Base-by-base conservation (phyloP, 1,139 yeast genomes). In the Nakaseomyces nivariensis region DNA sequence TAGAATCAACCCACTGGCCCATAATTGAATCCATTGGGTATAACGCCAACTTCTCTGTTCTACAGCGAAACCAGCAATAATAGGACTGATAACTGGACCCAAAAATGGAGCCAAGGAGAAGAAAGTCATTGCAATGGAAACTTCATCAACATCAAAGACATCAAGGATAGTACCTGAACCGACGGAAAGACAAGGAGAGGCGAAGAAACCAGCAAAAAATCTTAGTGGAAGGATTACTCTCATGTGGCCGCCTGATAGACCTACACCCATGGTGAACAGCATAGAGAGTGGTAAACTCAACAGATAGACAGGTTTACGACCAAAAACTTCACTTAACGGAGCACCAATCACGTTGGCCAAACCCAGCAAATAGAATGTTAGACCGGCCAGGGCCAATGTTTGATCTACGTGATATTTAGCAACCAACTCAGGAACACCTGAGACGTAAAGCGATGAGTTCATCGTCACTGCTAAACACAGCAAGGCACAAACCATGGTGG, bases 121-220 rank as follows among this genome's bases (percentile, higher is more conserved):
- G 49, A 77, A 72, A 1, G 87, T 79, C 78, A 85, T 77, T 22
- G 92, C 90, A 17, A 81, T 59, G 13, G 86, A 84, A 61, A 79
- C 69, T 60, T 79, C 79, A 44, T 74, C 75, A n/a, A 80, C 78
- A 42, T 73, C 76, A 82, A 87, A 83, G 42, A 83, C 68, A 67
- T 89, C 97, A 52, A 84, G 75, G 53, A 88, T 77, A 3, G 95
- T 80, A 52, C 96, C 97, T 52, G 90, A 94, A 10, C 92, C 96
- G 57, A 86, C 80, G 4, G 95, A 82, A 62, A 89, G 73, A 0
- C 95, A 89, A 4, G 96, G 96, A 4, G 92, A 80, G 0, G 94
- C 86, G 51, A 85, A 74, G 33, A 84, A 72, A 3, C 97, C 97
- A 37, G 89, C 77, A 57, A 89, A 78, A 64, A 88, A 85, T 57